Evolutionary conservation across 1,284 basidiomycete species (phyloP).

Genomic region (Cutaneotrichosporon daszewskae): DNA sequence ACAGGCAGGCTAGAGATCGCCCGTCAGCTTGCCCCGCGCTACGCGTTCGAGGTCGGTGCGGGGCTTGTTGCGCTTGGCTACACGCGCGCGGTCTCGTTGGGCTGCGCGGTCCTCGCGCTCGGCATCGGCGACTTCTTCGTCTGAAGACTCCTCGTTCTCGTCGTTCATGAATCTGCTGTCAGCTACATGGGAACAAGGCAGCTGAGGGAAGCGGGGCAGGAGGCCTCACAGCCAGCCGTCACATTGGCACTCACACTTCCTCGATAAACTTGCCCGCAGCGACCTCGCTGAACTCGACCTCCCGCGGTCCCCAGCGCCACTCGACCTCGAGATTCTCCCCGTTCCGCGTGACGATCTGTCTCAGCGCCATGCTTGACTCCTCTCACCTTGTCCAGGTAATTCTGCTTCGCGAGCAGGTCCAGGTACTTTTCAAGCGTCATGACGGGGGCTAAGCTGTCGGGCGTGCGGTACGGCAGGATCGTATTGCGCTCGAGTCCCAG

Average conservation of each 20-base stretch:
- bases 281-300: constrained; percentile 42
- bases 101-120: constrained; percentile 7
- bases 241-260: constrained; percentile 36
- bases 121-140: constrained; percentile 22
- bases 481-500: constrained; percentile 38
- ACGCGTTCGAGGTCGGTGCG: constrained; percentile 33
- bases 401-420: constrained; percentile 34
- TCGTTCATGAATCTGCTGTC: constrained; percentile 9
- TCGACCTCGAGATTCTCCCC: constrained; percentile 15
- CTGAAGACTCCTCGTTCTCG: constrained; percentile 10
- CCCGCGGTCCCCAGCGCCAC: constrained; percentile 44
- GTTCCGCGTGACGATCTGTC: constrained; percentile 2
- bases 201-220: too few species aligned
- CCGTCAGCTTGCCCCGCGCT: constrained; percentile 29
- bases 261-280: constrained; percentile 41
- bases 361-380: fast-evolving
- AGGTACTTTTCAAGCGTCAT: constrained; percentile 42
- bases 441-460: constrained; percentile 20
- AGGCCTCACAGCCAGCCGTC: neutral
- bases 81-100: constrained; percentile 2
- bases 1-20: constrained; percentile 5
- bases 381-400: constrained; percentile 42
- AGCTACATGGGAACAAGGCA: too few species aligned
- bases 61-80: constrained; percentile 25
- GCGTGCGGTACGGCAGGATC: constrained; percentile 31